These are phyloP conservation scores for Osmanthus fragrans DNA, from an alignment of 257 asterid genomes.

Conservation along the genomic window DNA sequence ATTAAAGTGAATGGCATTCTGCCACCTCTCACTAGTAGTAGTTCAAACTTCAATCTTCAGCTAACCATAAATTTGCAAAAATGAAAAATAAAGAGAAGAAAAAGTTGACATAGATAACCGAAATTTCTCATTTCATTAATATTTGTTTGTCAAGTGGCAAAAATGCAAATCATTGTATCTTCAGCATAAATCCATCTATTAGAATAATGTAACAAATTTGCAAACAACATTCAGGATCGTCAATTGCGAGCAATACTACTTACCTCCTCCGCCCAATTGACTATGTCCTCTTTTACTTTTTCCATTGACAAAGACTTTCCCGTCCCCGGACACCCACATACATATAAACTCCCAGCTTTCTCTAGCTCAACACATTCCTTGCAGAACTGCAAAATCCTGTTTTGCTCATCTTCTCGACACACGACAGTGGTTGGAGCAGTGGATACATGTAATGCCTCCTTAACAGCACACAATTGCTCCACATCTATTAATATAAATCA, in stretches of 20 bases:
- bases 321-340: slow-evolving; percentile 97
- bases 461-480: slow-evolving; percentile 68
- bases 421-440: slow-evolving; percentile 54
- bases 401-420: slow-evolving; percentile 82
- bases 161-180: background rate
- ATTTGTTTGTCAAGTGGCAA: background rate
- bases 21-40: background rate
- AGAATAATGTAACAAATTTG: background rate
- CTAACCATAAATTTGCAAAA: background rate
- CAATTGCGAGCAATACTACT: background rate
- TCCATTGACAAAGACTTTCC: slow-evolving; percentile 88
- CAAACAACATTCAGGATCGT: slow-evolving; percentile 8
- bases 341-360: slow-evolving; percentile 82
- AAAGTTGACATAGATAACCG: background rate
- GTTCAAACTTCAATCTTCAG: background rate
- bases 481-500: slow-evolving; percentile 40
- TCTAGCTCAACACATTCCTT: slow-evolving; percentile 63
- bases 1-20: background rate
- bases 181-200: background rate
- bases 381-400: slow-evolving; percentile 70
- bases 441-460: slow-evolving; percentile 84
- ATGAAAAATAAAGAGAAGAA: background rate
- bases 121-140: background rate
- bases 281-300: slow-evolving; percentile 55
- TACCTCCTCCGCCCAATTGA: slow-evolving; percentile 84